Evolutionary conservation across 306 rosid genomes (phyloP).

Genomic region (Mimosa bimucronata): DNA sequence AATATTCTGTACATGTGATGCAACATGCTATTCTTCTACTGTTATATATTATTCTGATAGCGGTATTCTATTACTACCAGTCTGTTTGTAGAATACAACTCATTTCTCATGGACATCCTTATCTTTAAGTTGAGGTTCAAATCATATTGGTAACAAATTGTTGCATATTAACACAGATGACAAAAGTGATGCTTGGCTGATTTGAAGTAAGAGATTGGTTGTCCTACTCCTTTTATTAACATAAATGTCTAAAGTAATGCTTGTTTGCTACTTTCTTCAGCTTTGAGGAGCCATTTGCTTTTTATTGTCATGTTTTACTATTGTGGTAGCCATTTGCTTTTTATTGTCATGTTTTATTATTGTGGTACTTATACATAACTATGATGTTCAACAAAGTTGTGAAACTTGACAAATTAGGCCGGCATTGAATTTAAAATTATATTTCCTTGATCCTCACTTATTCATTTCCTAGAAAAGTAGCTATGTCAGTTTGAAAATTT

Average conservation of each 20-base stretch:
- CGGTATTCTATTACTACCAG: background rate
- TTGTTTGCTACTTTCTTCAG: background rate
- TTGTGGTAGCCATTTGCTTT: background rate
- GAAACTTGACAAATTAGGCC: slow-evolving; percentile 7
- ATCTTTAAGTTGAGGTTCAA: slow-evolving; percentile 1
- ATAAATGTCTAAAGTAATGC: background rate
- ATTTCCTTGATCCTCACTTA: background rate
- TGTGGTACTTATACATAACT: background rate
- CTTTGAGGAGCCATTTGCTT: background rate
- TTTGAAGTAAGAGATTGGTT: background rate
- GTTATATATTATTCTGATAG: background rate
- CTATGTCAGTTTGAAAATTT: slow-evolving; percentile 4
- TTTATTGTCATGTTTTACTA: background rate
- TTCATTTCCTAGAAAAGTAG: slow-evolving; percentile 16
- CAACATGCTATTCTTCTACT: background rate
- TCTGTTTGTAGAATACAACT: background rate
- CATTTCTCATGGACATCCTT: background rate
- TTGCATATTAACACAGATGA: background rate
- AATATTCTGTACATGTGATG: background rate
- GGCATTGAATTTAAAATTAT: background rate
- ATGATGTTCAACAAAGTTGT: background rate
- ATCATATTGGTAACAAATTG: background rate
- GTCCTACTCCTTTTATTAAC: background rate
- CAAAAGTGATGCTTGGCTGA: background rate
- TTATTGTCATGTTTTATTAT: background rate